Evolutionary conservation across 495 filamentous ascomycete genomes (phyloP).

Genomic region (Hypomontagnella monticulosa): DNA sequence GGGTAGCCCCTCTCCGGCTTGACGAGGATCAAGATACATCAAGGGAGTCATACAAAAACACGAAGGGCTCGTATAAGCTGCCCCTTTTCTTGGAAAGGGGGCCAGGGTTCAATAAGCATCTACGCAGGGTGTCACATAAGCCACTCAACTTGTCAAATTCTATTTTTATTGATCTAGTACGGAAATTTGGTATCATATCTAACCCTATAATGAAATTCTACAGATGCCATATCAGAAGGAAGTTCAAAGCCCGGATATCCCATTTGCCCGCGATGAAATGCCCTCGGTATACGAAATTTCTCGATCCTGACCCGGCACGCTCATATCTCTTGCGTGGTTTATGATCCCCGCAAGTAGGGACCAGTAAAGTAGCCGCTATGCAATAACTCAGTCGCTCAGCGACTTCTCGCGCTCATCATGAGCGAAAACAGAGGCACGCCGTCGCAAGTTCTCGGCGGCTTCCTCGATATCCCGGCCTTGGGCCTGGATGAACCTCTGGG

Average conservation of each 20-base stretch:
- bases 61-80: too few species aligned
- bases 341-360: neutral
- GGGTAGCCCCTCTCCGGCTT: too few species aligned
- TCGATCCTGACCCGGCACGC: neutral
- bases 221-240: neutral
- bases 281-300: neutral
- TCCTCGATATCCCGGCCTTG: constrained; percentile 42
- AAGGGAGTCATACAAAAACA: too few species aligned
- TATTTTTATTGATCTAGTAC: too few species aligned
- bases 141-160: too few species aligned
- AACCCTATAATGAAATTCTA: neutral
- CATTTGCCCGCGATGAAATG: neutral
- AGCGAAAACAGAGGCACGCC: constrained; percentile 21
- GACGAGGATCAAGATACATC: too few species aligned
- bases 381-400: constrained; percentile 15
- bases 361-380: neutral
- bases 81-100: too few species aligned
- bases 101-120: too few species aligned
- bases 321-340: too few species aligned
- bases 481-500: constrained; percentile 37
- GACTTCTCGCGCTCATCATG: constrained; percentile 23
- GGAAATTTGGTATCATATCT: constrained; percentile 15
- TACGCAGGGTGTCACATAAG: too few species aligned
- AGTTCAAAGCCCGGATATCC: neutral
- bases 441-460: constrained; percentile 26